A percentile compares a stretch with the other conserved stretches of the same genome.
Conservation (phyloP, 352 stramenopile genomes). For the Globisporangium alternatum region DNA sequence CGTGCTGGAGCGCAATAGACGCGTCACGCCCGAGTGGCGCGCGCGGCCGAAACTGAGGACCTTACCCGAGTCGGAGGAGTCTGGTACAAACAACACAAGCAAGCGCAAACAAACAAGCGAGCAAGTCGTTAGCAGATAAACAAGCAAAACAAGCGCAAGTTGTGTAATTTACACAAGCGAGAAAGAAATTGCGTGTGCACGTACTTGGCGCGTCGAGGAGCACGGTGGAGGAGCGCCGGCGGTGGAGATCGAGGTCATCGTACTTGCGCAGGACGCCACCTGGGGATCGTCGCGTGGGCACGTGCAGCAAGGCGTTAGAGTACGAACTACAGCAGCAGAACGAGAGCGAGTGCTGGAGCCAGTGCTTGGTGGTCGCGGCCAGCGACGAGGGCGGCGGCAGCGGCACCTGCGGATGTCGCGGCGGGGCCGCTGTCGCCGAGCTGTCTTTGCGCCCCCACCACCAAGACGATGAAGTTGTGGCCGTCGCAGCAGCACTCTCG, state of each 20-base stretch:
- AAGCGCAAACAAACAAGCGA: not conserved
- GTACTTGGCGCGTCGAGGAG: slow-evolving; percentile 55
- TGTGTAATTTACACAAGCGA: not conserved
- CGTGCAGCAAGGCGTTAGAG: slow-evolving; percentile 16
- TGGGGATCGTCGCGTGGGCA: slow-evolving; percentile 15
- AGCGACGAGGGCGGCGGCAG: slow-evolving; percentile 2
- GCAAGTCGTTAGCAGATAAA: slow-evolving; percentile 1
- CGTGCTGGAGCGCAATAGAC: slow-evolving; percentile 45
- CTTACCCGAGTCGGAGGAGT: slow-evolving; percentile 45
- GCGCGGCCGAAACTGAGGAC: slow-evolving; percentile 48
- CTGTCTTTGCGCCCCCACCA: not conserved
- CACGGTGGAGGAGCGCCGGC: slow-evolving; percentile 54
- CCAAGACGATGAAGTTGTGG: not conserved
- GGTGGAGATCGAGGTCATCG: slow-evolving; percentile 50
- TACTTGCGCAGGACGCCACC: slow-evolving; percentile 54
- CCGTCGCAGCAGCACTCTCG: not conserved
- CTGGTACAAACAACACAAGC: slow-evolving; percentile 15
- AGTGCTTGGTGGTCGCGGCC: slow-evolving; percentile 10
- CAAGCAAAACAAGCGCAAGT: not conserved
- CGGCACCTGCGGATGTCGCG: not conserved
- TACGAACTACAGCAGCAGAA: slow-evolving; percentile 18
- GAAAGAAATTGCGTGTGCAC: slow-evolving; percentile 12
- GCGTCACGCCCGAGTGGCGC: slow-evolving; percentile 60
- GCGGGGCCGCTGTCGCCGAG: not conserved
- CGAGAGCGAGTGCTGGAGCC: slow-evolving; percentile 20